Conservation (phyloP, 441 rosid species). For the Gossypium davidsonii region DNA sequence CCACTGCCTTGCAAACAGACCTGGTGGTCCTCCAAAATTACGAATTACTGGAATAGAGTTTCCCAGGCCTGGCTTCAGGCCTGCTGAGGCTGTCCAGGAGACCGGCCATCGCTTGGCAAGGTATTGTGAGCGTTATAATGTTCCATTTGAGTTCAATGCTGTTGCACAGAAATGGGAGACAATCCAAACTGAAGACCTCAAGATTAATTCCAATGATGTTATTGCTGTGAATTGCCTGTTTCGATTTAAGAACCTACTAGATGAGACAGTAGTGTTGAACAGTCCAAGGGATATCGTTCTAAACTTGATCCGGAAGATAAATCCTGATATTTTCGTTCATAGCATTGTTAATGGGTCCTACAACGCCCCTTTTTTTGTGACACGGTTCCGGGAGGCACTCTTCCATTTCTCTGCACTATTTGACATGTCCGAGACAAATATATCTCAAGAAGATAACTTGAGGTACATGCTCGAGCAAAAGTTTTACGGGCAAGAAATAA, state of each 20-base stretch:
- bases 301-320: constrained; percentile 51
- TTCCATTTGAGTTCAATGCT: constrained; percentile 57
- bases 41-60: constrained; percentile 63
- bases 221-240: constrained; percentile 66
- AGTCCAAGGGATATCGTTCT: constrained; percentile 63
- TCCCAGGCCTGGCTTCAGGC: constrained; percentile 53
- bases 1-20: constrained; percentile 33
- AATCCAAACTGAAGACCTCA: constrained; percentile 56
- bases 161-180: constrained; percentile 67
- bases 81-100: constrained; percentile 54
- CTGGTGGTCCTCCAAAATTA: constrained; percentile 57
- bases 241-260: constrained; percentile 61
- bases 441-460: constrained; percentile 40
- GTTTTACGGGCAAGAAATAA: constrained; percentile 22
- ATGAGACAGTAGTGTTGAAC: constrained; percentile 60
- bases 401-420: constrained; percentile 67
- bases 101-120: constrained; percentile 53
- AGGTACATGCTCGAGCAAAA: constrained; percentile 36
- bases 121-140: constrained; percentile 44
- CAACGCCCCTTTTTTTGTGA: constrained; percentile 74
- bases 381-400: constrained; percentile 71
- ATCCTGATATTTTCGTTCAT: constrained; percentile 61
- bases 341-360: constrained; percentile 64
- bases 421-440: constrained; percentile 55
- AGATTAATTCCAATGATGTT: constrained; percentile 44